phyloP scores from a whole-genome alignment of 1,284 basidiomycete genomes.

The Megacollybia platyphylla region DNA sequence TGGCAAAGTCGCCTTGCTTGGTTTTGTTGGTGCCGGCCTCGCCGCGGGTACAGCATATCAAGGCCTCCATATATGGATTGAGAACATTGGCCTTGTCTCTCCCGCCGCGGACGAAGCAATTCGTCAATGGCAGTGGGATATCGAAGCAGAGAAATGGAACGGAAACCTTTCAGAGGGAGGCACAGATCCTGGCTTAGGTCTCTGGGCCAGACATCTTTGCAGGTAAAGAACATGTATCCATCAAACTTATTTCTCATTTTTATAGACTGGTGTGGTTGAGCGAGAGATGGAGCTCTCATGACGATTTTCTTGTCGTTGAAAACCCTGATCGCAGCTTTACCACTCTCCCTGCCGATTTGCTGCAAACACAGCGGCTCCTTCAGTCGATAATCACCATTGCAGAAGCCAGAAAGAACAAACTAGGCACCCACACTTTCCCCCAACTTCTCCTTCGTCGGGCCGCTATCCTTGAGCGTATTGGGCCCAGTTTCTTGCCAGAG shows the following conservation, averaged over 20 bases:
- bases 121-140: conserved; percentile 60
- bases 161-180: conserved; percentile 52
- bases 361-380: conserved; percentile 18
- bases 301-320: neutral
- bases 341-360: neutral
- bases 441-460: conserved; percentile 57
- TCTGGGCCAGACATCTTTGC: conserved; percentile 29
- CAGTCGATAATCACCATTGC: conserved; percentile 35
- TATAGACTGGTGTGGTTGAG: neutral
- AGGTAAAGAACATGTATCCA: too few species aligned
- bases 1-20: neutral
- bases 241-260: neutral
- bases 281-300: neutral
- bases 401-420: conserved; percentile 20
- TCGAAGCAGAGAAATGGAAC: conserved; percentile 62
- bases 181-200: conserved; percentile 62
- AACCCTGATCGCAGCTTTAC: neutral
- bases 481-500: conserved; percentile 41
- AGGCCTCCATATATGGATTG: conserved; percentile 59
- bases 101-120: conserved; percentile 40
- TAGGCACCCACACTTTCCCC: conserved; percentile 39
- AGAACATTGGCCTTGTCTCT: conserved; percentile 40
- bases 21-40: neutral
- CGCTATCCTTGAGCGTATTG: conserved; percentile 56
- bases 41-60: conserved; percentile 29